Percentiles rank a stretch among this genome's conserved stretches.
Evolutionary conservation across 305 asterid species (phyloP).

Genomic region (Petunia hybrid): DNA sequence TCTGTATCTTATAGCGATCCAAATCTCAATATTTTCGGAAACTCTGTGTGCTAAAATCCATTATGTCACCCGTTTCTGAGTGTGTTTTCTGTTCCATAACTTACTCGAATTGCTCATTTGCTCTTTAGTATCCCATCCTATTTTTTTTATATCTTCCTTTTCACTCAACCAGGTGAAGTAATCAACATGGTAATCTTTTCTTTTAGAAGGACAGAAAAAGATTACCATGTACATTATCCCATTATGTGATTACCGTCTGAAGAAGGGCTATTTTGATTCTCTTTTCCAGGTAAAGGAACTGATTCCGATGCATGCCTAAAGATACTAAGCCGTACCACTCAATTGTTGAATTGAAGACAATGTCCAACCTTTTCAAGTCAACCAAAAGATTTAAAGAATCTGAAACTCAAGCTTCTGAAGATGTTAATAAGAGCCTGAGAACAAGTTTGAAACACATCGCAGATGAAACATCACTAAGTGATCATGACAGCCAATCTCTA

Average conservation of each 20-base stretch:
- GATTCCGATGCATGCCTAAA: constrained; percentile 30
- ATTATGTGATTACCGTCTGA: background rate
- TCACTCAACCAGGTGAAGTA: background rate
- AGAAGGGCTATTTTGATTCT: background rate
- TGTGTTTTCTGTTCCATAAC: background rate
- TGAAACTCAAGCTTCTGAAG: constrained; percentile 10
- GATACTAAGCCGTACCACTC: constrained; percentile 33
- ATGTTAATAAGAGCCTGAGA: constrained; percentile 33
- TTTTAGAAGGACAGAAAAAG: too few relatives aligned
- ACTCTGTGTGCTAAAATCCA: background rate
- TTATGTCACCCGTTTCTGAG: background rate
- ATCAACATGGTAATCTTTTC: background rate
- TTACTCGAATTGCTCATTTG: background rate
- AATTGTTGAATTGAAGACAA: constrained; percentile 35
- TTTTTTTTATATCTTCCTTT: background rate
- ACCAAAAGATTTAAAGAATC: constrained; percentile 27
- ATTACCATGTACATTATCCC: background rate
- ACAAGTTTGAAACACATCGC: constrained; percentile 36
- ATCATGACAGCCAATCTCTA: constrained; percentile 40
- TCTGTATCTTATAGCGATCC: background rate
- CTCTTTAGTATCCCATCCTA: background rate
- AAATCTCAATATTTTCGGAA: background rate
- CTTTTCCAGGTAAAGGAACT: constrained; percentile 30
- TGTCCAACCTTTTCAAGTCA: background rate
- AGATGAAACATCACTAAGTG: constrained; percentile 38